These are phyloP conservation scores for Hymenoscyphus fructigenus DNA, from an alignment of 2,329 filamentous ascomycete genomes.

Conservation along the genomic window DNA sequence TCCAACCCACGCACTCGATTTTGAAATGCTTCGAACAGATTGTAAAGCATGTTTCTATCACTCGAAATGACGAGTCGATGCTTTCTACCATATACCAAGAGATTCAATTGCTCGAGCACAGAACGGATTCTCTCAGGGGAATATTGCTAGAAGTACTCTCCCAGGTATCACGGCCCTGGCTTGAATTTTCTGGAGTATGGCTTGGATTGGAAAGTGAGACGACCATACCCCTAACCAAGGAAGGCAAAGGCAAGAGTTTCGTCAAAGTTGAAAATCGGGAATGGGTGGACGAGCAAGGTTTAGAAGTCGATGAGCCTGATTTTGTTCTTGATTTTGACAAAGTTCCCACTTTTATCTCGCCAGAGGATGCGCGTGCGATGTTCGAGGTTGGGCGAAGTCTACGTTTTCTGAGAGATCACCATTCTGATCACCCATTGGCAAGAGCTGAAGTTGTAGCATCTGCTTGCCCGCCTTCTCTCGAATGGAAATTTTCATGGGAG, in stretches of 20 bases:
- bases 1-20: conserved; percentile 34
- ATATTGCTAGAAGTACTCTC: conserved; percentile 67
- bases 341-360: conserved; percentile 70
- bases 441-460: conserved; percentile 47
- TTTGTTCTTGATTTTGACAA: conserved; percentile 62
- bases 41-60: conserved; percentile 30
- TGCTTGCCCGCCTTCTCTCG: conserved; percentile 54
- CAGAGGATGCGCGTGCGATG: conserved; percentile 67
- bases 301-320: conserved; percentile 56
- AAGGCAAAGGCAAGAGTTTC: conserved; percentile 53
- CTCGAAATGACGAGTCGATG: conserved; percentile 57
- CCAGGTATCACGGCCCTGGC: conserved; percentile 63
- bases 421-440: conserved; percentile 69
- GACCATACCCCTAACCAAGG: conserved; percentile 52
- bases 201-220: conserved; percentile 65
- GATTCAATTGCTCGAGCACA: conserved; percentile 63
- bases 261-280: conserved; percentile 56
- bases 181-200: conserved; percentile 70
- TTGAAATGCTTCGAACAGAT: conserved; percentile 36
- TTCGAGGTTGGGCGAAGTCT: conserved; percentile 79
- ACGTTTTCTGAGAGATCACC: conserved; percentile 67
- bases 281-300: conserved; percentile 58
- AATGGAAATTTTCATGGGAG: conserved; percentile 73
- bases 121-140: conserved; percentile 58
- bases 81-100: conserved; percentile 62